Conservation (phyloP, 1,284 basidiomycete species). For the Takashimella koratensis region DNA sequence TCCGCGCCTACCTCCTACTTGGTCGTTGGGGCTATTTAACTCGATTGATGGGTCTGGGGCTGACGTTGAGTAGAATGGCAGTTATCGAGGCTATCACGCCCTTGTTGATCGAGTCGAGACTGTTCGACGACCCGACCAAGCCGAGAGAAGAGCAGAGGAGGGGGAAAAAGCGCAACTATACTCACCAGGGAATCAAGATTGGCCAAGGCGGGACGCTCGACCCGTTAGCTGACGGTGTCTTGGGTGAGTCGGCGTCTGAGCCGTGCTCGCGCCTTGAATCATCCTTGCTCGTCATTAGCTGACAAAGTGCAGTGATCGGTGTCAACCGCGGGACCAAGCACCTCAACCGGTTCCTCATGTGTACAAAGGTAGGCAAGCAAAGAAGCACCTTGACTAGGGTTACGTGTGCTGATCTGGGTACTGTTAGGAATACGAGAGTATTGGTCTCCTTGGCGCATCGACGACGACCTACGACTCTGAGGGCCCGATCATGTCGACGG, state of each 20-base stretch:
- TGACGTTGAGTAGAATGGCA: no score
- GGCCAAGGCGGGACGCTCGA: slow-evolving; percentile 70
- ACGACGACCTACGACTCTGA: slow-evolving; percentile 94
- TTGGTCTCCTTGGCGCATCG: slow-evolving; percentile 86
- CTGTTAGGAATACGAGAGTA: slow-evolving; percentile 82
- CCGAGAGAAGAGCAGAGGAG: slow-evolving; percentile 11
- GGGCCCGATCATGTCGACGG: slow-evolving; percentile 68
- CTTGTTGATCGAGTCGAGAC: slow-evolving; percentile 68
- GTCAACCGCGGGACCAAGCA: slow-evolving; percentile 88
- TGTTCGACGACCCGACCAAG: slow-evolving; percentile 62
- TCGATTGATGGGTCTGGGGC: no score
- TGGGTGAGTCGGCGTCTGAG: slow-evolving; percentile 54
- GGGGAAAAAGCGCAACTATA: slow-evolving; percentile 39
- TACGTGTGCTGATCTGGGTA: not conserved
- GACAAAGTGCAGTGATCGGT: slow-evolving; percentile 66
- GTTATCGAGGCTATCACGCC: slow-evolving; percentile 82
- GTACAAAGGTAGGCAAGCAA: slow-evolving; percentile 68
- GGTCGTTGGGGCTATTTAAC: slow-evolving; percentile 44
- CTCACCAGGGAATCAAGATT: slow-evolving; percentile 45
- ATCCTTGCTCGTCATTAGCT: not conserved
- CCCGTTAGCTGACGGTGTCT: slow-evolving; percentile 77
- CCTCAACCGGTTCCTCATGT: slow-evolving; percentile 77
- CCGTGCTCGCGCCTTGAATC: not conserved
- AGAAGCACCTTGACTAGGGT: not conserved
- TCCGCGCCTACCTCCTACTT: not conserved